Evolutionary conservation across 768 basidiomycete species (phyloP).

Genomic region (Amyloporia xantha): DNA sequence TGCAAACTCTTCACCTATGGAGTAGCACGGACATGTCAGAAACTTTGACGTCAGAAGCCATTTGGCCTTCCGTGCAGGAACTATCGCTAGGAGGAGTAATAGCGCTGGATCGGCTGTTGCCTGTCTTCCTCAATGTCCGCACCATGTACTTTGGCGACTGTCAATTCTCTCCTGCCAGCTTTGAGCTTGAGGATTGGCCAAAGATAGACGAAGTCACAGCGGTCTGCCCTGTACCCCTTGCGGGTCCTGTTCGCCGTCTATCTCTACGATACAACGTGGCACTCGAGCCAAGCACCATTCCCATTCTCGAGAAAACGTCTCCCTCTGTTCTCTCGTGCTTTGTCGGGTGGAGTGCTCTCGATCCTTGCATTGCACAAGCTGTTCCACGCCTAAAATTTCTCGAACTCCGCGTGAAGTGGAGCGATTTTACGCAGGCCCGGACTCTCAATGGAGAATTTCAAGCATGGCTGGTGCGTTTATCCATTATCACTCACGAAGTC

Average conservation of each 20-base stretch:
- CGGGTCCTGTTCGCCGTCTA: constrained; percentile 10
- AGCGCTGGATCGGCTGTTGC: neutral
- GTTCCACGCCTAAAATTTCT: neutral
- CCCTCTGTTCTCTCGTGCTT: neutral
- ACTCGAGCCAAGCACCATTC: neutral
- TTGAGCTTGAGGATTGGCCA: constrained; percentile 6
- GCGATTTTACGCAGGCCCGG: neutral
- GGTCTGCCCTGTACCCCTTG: constrained; percentile 13
- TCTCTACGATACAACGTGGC: constrained; percentile 13
- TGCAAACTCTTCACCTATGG: neutral
- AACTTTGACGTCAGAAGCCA: neutral
- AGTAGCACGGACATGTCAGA: neutral
- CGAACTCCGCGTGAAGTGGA: neutral
- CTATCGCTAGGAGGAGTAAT: neutral
- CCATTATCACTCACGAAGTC: too few relatives aligned
- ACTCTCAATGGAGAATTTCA: neutral
- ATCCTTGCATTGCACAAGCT: neutral
- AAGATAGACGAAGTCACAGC: constrained; percentile 14
- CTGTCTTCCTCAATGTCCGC: neutral
- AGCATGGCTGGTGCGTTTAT: neutral
- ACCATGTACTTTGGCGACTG: neutral
- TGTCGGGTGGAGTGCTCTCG: neutral
- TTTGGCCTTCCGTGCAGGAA: neutral
- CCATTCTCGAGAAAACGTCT: neutral
- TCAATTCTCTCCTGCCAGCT: neutral